Conservation (phyloP, 495 filamentous ascomycete genomes). For the Aspergillus egyptiacus region DNA sequence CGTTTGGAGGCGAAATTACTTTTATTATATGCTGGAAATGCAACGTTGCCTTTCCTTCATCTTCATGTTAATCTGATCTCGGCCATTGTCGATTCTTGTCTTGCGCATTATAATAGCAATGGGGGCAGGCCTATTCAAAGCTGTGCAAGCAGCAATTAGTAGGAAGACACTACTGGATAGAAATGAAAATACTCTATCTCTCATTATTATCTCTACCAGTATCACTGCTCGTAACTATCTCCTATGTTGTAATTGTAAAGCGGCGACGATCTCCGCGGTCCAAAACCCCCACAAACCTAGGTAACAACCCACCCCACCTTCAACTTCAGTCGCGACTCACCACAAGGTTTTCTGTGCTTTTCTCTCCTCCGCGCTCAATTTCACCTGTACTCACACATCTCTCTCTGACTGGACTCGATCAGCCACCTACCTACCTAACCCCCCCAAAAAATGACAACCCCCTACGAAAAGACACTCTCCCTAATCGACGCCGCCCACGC, state of each 20-base stretch:
- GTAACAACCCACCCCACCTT: no score
- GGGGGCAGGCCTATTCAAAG: constrained; percentile 7
- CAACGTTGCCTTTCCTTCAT: constrained; percentile 7
- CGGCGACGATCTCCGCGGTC: no score
- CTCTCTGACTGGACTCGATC: no score
- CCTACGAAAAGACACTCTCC: constrained; percentile 45
- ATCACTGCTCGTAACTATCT: background rate
- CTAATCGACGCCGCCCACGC: constrained; percentile 70
- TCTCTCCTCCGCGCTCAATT: no score
- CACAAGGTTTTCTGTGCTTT: no score
- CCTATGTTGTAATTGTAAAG: no score
- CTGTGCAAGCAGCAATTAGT: constrained; percentile 3
- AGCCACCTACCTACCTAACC: no score
- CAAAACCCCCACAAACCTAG: no score
- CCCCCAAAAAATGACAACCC: constrained; percentile 13
- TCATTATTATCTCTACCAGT: background rate
- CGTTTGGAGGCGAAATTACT: no score
- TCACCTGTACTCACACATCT: no score
- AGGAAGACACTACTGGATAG: constrained; percentile 8
- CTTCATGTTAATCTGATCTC: constrained; percentile 5
- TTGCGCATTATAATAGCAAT: constrained; percentile 5
- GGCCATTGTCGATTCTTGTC: constrained; percentile 3
- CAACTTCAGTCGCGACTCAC: no score
- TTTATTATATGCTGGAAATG: constrained; percentile 6
- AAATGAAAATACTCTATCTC: constrained; percentile 8